Evolutionary conservation across 2,329 filamentous ascomycete genomes (phyloP), one percentile per base, ranked within the genome.

Genomic region (Lasiodiplodia hormozganensis): DNA sequence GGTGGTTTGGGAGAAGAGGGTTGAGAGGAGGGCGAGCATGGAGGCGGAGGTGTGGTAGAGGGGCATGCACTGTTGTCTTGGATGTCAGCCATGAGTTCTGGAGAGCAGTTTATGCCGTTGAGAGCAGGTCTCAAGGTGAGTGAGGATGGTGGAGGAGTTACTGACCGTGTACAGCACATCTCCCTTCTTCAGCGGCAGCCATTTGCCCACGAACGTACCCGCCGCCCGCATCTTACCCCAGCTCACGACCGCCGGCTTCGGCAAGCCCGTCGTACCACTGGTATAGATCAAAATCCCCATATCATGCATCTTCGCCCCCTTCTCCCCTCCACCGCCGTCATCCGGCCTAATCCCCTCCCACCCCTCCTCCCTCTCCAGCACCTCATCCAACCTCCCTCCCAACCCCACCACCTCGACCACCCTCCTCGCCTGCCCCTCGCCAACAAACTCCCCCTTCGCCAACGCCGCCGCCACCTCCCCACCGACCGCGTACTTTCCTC

Each of bases 21-120:
- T 86, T 4, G 78, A 80, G 4, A 88, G 74, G 70, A 92, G 79
- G 38, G 85, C 83, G 6, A 82, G 84, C 40, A 91, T 87, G 21
- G 86, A 86, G 7, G 91, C 91, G 0, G 92, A 94, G 16, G 90
- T 91, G 76, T 94, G 92, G 75, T 93, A 94, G 38, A 92, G 81
- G 0, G 88, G 91, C 91, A 94, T 94, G 77, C 90, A 92, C 53
- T 65, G 31, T 23, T 28, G 40, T 18, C 14, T 18, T 7, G 14
- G 14, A 18, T 43, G 6, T 47, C 18, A 47, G 43, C n/a, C 6
- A 10, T 7, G 18, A 10, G 40, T n/a, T 7, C 14, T 43, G 40
- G 40, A 7, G 14, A 18, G 40, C 6, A 7, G 14, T 43, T 16
- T 7, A 18, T 43, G 40, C 14, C 4, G 6, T 16, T 2, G 38